phyloP scores from a whole-genome alignment of 768 basidiomycete species.

The Pholiota molesta region DNA sequence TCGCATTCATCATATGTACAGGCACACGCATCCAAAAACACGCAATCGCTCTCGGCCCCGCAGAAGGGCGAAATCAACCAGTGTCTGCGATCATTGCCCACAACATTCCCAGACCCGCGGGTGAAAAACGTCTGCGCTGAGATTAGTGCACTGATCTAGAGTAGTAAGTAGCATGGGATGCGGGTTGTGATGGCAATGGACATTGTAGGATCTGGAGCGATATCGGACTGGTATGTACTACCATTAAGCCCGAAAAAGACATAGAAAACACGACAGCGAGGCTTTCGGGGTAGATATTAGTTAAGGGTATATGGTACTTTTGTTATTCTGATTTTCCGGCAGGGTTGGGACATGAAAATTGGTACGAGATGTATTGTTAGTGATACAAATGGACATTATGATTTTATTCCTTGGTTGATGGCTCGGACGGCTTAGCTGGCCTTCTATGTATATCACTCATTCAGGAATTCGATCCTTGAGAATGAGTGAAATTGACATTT shows the following conservation, averaged over 20 bases:
- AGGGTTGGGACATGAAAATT: not conserved
- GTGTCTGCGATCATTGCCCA: conserved; percentile 41
- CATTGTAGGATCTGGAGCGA: not conserved
- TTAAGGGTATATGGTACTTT: not conserved
- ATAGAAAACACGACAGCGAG: not conserved
- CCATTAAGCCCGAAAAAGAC: not conserved
- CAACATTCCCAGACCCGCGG: conserved; percentile 60
- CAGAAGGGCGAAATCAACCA: conserved; percentile 46
- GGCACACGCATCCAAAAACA: conserved; percentile 51
- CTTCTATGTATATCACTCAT: too few relatives aligned
- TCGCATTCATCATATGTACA: conserved; percentile 25
- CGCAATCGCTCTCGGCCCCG: conserved; percentile 36
- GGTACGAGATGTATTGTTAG: conserved; percentile 1
- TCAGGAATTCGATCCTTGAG: too few relatives aligned
- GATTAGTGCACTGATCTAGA: conserved; percentile 41
- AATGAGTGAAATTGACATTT: too few relatives aligned
- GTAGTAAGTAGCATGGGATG: not conserved
- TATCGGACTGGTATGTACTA: not conserved
- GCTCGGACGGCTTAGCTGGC: too few relatives aligned
- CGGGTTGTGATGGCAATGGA: not conserved
- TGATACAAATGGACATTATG: not conserved
- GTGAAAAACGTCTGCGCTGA: conserved; percentile 53
- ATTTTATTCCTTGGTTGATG: not conserved
- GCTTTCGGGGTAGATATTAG: not conserved
- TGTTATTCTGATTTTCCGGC: not conserved